A percentile compares a stretch with the other conserved stretches of the same genome.
Conservation (phyloP, 179 eudicot genomes). For the Nepenthes alata region DNA sequence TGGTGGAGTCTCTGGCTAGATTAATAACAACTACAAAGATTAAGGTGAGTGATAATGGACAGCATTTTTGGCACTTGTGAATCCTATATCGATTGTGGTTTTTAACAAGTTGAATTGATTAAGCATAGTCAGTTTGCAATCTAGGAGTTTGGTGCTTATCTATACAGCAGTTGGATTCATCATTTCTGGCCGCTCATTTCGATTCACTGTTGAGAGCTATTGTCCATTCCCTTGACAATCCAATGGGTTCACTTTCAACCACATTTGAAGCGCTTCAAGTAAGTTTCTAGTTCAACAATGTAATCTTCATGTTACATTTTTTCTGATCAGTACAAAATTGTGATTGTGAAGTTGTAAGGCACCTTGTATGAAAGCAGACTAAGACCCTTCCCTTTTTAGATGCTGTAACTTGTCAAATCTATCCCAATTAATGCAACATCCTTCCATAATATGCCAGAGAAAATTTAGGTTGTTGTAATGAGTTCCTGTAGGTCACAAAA, state of each 20-base stretch:
- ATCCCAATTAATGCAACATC: neutral
- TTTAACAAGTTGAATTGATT: conserved; percentile 13
- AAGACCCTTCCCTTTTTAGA: too few species aligned
- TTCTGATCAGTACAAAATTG: too few species aligned
- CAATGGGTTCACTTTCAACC: conserved; percentile 67
- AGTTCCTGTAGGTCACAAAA: too few species aligned
- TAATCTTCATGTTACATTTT: neutral
- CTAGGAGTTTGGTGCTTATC: conserved; percentile 87
- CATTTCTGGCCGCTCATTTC: conserved; percentile 33
- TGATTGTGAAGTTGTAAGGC: too few species aligned
- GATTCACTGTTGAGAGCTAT: conserved; percentile 53
- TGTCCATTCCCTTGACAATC: conserved; percentile 75
- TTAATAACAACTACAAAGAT: conserved; percentile 44
- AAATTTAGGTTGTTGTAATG: too few species aligned
- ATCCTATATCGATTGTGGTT: neutral
- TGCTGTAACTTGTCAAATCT: too few species aligned
- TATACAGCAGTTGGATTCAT: conserved; percentile 51
- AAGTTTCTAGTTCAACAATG: conserved; percentile 3
- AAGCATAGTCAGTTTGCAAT: conserved; percentile 61
- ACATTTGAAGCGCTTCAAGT: conserved; percentile 84
- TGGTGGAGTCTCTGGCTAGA: conserved; percentile 41
- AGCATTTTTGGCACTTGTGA: neutral
- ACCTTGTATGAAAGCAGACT: too few species aligned
- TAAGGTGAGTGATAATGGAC: conserved; percentile 32
- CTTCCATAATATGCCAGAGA: neutral